These are phyloP conservation scores for Reutealis trisperma DNA, from an alignment of 345 rosid species.

Conservation along the genomic window DNA sequence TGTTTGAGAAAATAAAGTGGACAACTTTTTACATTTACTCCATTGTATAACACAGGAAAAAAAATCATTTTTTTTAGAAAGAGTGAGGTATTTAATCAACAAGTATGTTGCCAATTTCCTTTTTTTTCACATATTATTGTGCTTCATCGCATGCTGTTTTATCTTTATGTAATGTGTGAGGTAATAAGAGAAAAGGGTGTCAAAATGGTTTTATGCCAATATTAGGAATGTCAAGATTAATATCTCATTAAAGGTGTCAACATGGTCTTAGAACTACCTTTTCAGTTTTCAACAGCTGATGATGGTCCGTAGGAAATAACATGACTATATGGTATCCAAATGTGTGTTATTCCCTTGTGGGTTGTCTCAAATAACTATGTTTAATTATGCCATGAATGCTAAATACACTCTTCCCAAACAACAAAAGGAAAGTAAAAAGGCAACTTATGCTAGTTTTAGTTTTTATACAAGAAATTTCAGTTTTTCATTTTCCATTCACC, in stretches of 20 bases:
- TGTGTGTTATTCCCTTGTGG: neutral
- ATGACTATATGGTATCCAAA: neutral
- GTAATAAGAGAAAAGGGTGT: neutral
- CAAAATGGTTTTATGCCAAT: neutral
- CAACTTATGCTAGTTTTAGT: neutral
- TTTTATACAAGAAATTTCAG: neutral
- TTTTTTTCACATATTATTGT: constrained; percentile 6
- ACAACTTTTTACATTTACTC: neutral
- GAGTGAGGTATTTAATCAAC: neutral
- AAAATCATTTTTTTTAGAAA: neutral
- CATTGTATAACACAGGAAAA: neutral
- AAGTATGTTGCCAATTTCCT: neutral
- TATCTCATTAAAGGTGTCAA: neutral
- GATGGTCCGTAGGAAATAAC: neutral
- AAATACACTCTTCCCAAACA: neutral
- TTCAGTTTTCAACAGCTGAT: neutral
- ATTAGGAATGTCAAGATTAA: neutral
- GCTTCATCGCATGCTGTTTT: neutral
- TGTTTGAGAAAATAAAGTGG: too few relatives aligned
- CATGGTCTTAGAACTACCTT: constrained; percentile 3
- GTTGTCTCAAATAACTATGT: neutral
- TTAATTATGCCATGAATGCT: neutral
- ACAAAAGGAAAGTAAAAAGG: neutral
- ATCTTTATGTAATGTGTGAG: neutral
- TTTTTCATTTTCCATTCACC: constrained; percentile 13